Evolutionary conservation across 2,329 filamentous ascomycete genomes (phyloP).

Genomic region (Celoporthe dispersa): DNA sequence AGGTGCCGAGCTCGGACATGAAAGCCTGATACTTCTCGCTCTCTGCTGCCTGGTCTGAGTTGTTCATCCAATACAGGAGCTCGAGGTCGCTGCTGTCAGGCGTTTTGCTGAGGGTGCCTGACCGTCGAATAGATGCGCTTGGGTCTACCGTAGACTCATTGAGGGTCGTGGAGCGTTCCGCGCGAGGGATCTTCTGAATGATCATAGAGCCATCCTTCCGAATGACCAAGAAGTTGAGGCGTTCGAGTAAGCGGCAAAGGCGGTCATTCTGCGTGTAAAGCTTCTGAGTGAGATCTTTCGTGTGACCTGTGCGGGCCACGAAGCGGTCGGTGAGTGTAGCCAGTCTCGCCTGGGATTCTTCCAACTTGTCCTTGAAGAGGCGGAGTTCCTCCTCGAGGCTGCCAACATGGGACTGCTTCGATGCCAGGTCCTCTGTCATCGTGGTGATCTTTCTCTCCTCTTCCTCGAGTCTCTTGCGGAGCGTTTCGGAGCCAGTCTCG

Average conservation of each 20-base stretch:
- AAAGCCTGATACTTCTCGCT: slow-evolving; percentile 75
- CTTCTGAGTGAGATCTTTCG: slow-evolving; percentile 82
- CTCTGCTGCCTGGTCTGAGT: slow-evolving; percentile 67
- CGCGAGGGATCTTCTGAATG: slow-evolving; percentile 71
- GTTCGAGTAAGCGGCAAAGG: slow-evolving; percentile 80
- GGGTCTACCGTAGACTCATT: slow-evolving; percentile 61
- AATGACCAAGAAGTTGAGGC: slow-evolving; percentile 81
- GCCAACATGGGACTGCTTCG: slow-evolving; percentile 75
- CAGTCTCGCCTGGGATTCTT: slow-evolving; percentile 57
- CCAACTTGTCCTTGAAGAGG: slow-evolving; percentile 68
- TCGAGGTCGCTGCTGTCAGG: slow-evolving; percentile 70
- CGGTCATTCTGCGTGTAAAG: slow-evolving; percentile 85
- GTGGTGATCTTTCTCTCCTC: slow-evolving; percentile 73
- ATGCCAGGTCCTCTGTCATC: slow-evolving; percentile 72
- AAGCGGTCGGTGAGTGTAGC: slow-evolving; percentile 60
- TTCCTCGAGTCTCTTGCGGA: slow-evolving; percentile 75
- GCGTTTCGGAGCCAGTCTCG: slow-evolving; percentile 79
- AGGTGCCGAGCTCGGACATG: slow-evolving; percentile 72
- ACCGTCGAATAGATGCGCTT: slow-evolving; percentile 56
- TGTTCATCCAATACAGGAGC: slow-evolving; percentile 82
- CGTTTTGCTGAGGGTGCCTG: slow-evolving; percentile 57
- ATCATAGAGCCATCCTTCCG: slow-evolving; percentile 74
- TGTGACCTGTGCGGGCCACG: slow-evolving; percentile 71
- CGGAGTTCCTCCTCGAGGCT: slow-evolving; percentile 77
- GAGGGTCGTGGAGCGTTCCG: slow-evolving; percentile 61